Conservation (phyloP, 371 early-diverging fungal species). For the Rhizomucor miehei region DNA sequence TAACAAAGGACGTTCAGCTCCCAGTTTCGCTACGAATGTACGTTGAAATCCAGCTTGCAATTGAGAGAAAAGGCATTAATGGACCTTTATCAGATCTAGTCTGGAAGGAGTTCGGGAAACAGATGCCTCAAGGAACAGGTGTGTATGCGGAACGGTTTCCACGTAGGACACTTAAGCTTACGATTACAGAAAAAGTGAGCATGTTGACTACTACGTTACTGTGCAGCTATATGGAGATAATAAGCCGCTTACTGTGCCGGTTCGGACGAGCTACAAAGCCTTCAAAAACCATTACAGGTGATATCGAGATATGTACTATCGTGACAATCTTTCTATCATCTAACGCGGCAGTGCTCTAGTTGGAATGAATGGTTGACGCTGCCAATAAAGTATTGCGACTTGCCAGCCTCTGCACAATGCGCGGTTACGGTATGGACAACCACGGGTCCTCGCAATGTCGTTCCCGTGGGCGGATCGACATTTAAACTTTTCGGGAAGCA, state of each 20-base stretch:
- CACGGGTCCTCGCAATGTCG: slow-evolving; percentile 68
- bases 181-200: slow-evolving; percentile 19
- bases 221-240: slow-evolving; percentile 79
- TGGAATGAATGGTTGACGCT: slow-evolving; percentile 94
- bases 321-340: slow-evolving; percentile 53
- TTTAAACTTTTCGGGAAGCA: slow-evolving; percentile 77
- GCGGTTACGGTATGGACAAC: slow-evolving; percentile 83
- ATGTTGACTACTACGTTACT: slow-evolving; percentile 67
- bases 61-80: neutral
- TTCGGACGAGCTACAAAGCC: slow-evolving; percentile 65
- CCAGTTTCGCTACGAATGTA: slow-evolving; percentile 70
- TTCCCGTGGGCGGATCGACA: slow-evolving; percentile 75
- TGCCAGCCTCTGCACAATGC: slow-evolving; percentile 74
- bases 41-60: slow-evolving; percentile 6
- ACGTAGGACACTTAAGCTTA: too few relatives aligned
- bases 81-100: slow-evolving; percentile 22
- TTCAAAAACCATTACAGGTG: slow-evolving; percentile 58
- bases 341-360: slow-evolving; percentile 69
- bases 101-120: slow-evolving; percentile 35
- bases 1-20: slow-evolving; percentile 64
- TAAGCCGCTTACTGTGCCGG: slow-evolving; percentile 69
- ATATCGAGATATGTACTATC: neutral
- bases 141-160: neutral
- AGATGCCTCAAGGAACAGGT: slow-evolving; percentile 6
- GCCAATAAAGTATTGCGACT: slow-evolving; percentile 82